Evolutionary conservation across 139 green algal species (phyloP).

Genomic region (Chlorella sorokiniana): DNA sequence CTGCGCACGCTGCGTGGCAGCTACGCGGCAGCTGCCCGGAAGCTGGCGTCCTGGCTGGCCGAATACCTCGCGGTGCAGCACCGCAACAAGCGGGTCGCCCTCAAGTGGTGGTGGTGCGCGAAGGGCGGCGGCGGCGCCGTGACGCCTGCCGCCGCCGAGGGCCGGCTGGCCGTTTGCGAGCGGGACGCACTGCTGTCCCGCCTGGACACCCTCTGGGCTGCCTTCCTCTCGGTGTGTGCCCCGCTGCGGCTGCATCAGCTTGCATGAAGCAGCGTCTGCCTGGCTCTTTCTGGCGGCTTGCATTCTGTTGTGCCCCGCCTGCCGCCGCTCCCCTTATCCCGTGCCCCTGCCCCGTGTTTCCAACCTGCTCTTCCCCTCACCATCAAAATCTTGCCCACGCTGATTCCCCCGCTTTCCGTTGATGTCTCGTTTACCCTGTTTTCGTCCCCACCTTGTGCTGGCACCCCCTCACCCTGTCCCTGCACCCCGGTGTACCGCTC

Average conservation of each 20-base stretch:
- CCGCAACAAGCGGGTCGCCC: neutral
- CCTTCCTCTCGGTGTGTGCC: constrained; percentile 34
- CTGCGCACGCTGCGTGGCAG: neutral
- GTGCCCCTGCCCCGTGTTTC: no score
- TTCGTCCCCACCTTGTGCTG: no score
- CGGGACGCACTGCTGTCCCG: neutral
- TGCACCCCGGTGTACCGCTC: no score
- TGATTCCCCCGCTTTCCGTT: neutral
- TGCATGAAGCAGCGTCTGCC: neutral
- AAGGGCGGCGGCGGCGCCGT: neutral
- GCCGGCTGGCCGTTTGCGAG: neutral
- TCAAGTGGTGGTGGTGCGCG: constrained; percentile 5
- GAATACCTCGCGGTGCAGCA: constrained; percentile 8
- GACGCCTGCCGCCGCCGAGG: neutral
- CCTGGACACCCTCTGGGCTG: constrained; percentile 37
- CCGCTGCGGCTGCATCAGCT: neutral
- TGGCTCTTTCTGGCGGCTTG: neutral
- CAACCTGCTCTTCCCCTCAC: no score
- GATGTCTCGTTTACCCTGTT: neutral
- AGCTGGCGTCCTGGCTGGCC: neutral
- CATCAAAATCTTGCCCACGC: no score
- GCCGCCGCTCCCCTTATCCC: no score
- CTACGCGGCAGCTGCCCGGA: neutral
- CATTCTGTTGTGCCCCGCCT: neutral
- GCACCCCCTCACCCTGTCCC: no score